Base-by-base conservation (phyloP, 2,329 filamentous ascomycete species). In the Raffaelea arxii region DNA sequence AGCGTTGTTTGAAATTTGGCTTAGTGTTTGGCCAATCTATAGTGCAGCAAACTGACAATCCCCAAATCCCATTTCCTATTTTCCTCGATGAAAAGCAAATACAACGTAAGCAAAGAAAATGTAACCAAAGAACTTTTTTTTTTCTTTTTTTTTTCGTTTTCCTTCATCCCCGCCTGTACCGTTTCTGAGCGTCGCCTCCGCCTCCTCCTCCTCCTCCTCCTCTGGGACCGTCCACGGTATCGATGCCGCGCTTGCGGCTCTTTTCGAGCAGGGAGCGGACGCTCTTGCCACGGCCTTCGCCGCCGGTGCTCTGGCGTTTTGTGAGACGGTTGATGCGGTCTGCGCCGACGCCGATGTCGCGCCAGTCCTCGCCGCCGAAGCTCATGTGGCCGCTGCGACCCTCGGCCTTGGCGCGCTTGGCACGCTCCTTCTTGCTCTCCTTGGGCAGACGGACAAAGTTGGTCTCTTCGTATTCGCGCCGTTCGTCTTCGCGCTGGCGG, bases 281-380 rank as follows among this genome's bases (percentile, higher is more conserved):
- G 25, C 75, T 72, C 40, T 71, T 62, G 54, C 71, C 70, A 41
- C 72, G 62, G 54, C 71, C 70, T 30, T 71, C 18, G 27, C 75
- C 72, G 41, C 71, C 62, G 54, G 71, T 70, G 42, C 71, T 62
- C 62, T 80, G 86, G 59, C 78, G 77, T 64, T 79, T 80, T 6
- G 90, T 96, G 58, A 95, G 70, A 51, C 82, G 75, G 56, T 89
- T 84, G 64, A 96, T 95, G 39, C 91, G 76, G 65, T 95, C 87
- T 44, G 90, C 78, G 7, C 89, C 88, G 61, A 90, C 83, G 47
- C 86, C 87, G 39, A 98, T 69, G 23, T 84, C 82, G 53, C 83
- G 78, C 87, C 89, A 97, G 61, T 97, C 92, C 66, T 97, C 92
- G 44, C 92, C 92, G 51, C 91, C 91, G 66, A 79, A 80, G 56